Base-by-base conservation (phyloP, 1,139 yeast species). In the Pichia sp. region DNA sequence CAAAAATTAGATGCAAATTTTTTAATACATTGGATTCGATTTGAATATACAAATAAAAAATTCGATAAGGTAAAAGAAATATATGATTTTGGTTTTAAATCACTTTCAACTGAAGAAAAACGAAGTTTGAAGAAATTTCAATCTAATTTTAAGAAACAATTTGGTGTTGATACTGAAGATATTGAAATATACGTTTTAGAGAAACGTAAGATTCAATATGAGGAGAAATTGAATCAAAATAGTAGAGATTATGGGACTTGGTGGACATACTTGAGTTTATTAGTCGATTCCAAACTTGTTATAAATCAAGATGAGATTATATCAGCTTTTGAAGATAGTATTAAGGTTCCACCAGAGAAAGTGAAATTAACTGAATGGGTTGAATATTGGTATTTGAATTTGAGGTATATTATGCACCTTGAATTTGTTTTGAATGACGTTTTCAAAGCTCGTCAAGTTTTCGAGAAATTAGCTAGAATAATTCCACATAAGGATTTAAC, bases 231-330 rank as follows among this genome's bases (percentile, higher is more conserved):
- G 19, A 36, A 46, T 4, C 52, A 55, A 5, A 68, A 74, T 43
- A 79, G 85, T 0, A 38, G 49, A 1, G 84, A 85, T 59, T 80
- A 77, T 58, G 93, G 83, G 54, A 64, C 77, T 0, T 88, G 96
- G 96, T 86, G 95, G 86, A 59, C 75, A 0, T 79, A 79, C 51
- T 51, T 84, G 3, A 68, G 71, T 18, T 54, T 84, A 19, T 50
- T 77, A 26, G 64, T 63, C 40, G 65, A 67, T 25, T 34, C 49
- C 7, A 15, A 23, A 12, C n/a, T 40, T 1, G 34, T 36, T 5
- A 50, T 58, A 3, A 59, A 58, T 42, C 48, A 52, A 28, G 43
- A 56, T 39, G 59, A 56, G 32, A 46, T 62, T 30, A 44, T 66
- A 23, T 55, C 56, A 8, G 56, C 65, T 2, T 79, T 70, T 52